These are phyloP conservation scores for Tetracladium setigerum DNA, from an alignment of 495 filamentous ascomycete genomes.

Conservation along the genomic window DNA sequence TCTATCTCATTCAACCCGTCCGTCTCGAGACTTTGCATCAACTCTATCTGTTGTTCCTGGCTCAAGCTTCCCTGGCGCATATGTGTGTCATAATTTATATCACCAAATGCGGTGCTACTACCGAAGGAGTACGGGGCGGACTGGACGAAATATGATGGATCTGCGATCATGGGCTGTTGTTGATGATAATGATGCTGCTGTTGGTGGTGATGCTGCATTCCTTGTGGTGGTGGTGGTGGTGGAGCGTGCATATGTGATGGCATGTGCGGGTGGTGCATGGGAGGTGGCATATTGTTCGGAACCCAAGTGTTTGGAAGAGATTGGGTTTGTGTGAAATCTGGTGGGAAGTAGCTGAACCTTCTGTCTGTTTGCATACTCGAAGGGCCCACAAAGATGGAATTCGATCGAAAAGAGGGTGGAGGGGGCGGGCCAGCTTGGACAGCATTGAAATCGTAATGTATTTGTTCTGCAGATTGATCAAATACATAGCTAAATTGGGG, in stretches of 20 bases:
- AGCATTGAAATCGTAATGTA: slow-evolving; percentile 24
- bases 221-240: neutral
- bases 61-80: slow-evolving; percentile 53
- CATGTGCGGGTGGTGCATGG: slow-evolving; percentile 15
- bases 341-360: slow-evolving; percentile 46
- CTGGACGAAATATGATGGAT: slow-evolving; percentile 18
- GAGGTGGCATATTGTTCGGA: slow-evolving; percentile 14
- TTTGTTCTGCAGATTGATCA: slow-evolving; percentile 31
- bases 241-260: slow-evolving; percentile 10
- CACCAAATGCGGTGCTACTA: slow-evolving; percentile 6
- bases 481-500: slow-evolving; percentile 47
- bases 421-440: slow-evolving; percentile 17
- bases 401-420: slow-evolving; percentile 41
- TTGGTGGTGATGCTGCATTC: neutral
- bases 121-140: slow-evolving; percentile 12
- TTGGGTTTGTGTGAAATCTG: slow-evolving; percentile 24
- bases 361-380: slow-evolving; percentile 33
- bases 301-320: slow-evolving; percentile 18
- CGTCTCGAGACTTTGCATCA: slow-evolving; percentile 58
- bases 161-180: slow-evolving; percentile 11
- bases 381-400: slow-evolving; percentile 46
- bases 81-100: slow-evolving; percentile 13
- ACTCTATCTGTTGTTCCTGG: slow-evolving; percentile 62
- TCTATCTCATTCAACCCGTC: slow-evolving; percentile 57
- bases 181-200: too few species aligned